Percentiles rank a stretch among this genome's conserved stretches.
phyloP scores from a whole-genome alignment of 2,329 filamentous ascomycete genomes.

The Fusarium globosum region DNA sequence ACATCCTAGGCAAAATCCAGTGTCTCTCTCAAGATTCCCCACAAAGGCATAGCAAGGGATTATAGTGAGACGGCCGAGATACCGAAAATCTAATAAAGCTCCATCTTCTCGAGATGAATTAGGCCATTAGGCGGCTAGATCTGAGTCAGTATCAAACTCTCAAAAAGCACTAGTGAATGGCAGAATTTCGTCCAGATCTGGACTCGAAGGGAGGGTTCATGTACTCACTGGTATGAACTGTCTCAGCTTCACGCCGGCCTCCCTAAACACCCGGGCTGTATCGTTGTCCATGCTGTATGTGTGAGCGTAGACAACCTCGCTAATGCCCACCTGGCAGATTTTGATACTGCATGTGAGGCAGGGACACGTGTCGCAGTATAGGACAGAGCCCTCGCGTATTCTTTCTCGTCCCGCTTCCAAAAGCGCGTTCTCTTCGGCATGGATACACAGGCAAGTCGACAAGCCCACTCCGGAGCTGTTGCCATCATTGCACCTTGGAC shows the following conservation, averaged over 20 bases:
- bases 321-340: slow-evolving; percentile 95
- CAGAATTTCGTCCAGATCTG: slow-evolving; percentile 18
- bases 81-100: slow-evolving; percentile 49
- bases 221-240: slow-evolving; percentile 85
- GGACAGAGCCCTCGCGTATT: slow-evolving; percentile 81
- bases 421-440: slow-evolving; percentile 97
- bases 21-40: slow-evolving; percentile 21
- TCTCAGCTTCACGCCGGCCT: slow-evolving; percentile 85
- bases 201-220: slow-evolving; percentile 18
- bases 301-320: slow-evolving; percentile 93
- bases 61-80: slow-evolving; percentile 16
- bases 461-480: slow-evolving; percentile 76
- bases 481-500: slow-evolving; percentile 84
- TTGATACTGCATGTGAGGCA: slow-evolving; percentile 99
- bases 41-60: slow-evolving; percentile 20
- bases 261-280: slow-evolving; percentile 82
- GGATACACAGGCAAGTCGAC: slow-evolving; percentile 92
- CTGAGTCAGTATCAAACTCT: slow-evolving; percentile 37
- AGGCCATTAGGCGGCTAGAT: slow-evolving; percentile 71
- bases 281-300: slow-evolving; percentile 94
- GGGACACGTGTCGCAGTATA: slow-evolving; percentile 97
- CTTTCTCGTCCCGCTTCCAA: slow-evolving; percentile 93
- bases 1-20: slow-evolving; percentile 23
- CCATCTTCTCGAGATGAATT: slow-evolving; percentile 69
- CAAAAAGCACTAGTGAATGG: neutral